Conservation (phyloP, 768 basidiomycete genomes). For the Botryobasidium botryosum region DNA sequence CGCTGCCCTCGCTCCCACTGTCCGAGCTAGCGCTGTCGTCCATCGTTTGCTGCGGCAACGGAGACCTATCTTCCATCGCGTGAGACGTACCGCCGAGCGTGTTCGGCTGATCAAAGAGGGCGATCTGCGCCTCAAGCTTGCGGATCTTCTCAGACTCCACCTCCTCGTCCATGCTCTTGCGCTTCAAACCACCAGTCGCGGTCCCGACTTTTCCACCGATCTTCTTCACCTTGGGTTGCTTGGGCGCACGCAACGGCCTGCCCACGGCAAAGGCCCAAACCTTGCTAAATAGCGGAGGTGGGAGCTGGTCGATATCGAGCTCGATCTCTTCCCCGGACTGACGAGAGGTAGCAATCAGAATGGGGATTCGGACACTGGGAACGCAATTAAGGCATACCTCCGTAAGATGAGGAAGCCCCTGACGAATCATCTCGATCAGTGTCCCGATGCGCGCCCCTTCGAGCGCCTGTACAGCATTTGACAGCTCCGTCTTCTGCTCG, state of each 20-base stretch:
- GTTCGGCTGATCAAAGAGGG: no score
- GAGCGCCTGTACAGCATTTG: constrained; percentile 77
- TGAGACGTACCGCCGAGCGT: no score
- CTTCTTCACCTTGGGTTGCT: constrained; percentile 23
- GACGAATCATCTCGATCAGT: constrained; percentile 11
- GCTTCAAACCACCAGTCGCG: constrained; percentile 77
- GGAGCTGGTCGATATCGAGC: constrained; percentile 87
- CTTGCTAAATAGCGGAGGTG: constrained; percentile 71
- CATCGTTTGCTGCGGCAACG: no score
- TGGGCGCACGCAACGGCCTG: no score
- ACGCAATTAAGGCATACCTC: constrained; percentile 43
- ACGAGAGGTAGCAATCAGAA: not conserved
- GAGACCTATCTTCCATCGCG: no score
- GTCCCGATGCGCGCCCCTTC: constrained; percentile 33
- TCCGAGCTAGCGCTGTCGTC: constrained; percentile 7
- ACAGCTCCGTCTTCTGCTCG: constrained; percentile 87
- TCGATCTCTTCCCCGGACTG: constrained; percentile 97
- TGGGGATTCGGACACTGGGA: not conserved
- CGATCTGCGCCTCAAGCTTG: constrained; percentile 75
- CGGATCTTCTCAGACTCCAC: constrained; percentile 92
- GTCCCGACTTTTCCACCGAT: constrained; percentile 48
- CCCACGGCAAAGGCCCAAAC: constrained; percentile 91
- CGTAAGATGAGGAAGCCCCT: constrained; percentile 65
- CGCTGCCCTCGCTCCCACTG: constrained; percentile 3
- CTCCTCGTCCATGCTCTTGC: constrained; percentile 95